Evolutionary conservation across 2,329 filamentous ascomycete species (phyloP).

Genomic region (Claviceps africana): DNA sequence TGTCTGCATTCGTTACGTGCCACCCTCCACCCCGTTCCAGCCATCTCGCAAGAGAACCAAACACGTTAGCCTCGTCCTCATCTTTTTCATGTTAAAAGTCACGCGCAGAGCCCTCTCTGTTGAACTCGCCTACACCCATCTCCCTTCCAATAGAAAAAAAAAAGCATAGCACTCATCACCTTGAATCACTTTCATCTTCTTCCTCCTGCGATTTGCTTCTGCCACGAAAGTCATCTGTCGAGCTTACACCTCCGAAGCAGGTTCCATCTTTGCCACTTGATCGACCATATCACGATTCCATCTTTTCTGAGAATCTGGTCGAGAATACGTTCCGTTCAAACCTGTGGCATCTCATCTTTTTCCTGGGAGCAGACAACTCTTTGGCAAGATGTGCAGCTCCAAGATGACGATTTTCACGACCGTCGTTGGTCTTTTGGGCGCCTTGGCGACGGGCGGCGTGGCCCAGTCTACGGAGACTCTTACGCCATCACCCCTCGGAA

Average conservation of each 20-base stretch:
- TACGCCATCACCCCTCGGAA: slow-evolving; percentile 18
- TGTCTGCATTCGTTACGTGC: background rate
- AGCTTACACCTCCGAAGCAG: background rate
- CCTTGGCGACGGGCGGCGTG: slow-evolving; percentile 9
- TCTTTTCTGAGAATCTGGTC: background rate
- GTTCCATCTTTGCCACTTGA: background rate
- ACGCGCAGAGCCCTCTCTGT: background rate
- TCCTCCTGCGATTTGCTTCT: background rate
- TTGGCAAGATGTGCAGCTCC: slow-evolving; percentile 13
- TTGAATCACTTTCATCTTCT: no score
- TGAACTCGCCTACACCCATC: background rate
- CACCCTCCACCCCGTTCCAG: background rate
- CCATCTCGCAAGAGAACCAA: background rate
- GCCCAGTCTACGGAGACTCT: slow-evolving; percentile 15
- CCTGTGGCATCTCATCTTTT: background rate
- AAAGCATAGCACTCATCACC: background rate
- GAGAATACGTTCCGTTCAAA: no score
- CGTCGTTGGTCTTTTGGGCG: slow-evolving; percentile 12
- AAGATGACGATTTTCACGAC: slow-evolving; percentile 15
- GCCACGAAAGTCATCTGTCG: background rate
- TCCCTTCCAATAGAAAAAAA: background rate
- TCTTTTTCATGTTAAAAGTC: background rate
- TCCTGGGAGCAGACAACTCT: no score
- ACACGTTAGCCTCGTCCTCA: background rate
- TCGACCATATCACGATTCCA: background rate